Conservation (phyloP, 306 rosid genomes). For the barrel medic (Medicago truncatula) region DNA sequence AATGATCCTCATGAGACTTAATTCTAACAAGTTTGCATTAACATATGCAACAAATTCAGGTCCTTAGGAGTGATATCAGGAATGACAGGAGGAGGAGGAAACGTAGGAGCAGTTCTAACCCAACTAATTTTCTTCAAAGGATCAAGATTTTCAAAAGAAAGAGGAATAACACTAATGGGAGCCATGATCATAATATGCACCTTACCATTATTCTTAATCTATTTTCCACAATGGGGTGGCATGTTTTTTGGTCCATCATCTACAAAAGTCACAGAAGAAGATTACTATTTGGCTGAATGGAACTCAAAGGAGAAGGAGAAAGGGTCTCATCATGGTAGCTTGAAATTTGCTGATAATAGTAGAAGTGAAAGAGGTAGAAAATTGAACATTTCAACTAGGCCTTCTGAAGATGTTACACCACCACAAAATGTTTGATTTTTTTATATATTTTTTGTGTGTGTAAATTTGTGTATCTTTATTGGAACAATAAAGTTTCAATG, state of each 20-base stretch:
- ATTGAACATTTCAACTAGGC: slow-evolving; percentile 45
- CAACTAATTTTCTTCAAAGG: slow-evolving; percentile 87
- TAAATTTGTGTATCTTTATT: slow-evolving; percentile 7
- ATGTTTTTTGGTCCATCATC: slow-evolving; percentile 71
- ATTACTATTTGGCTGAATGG: slow-evolving; percentile 81
- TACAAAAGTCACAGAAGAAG: slow-evolving; percentile 64
- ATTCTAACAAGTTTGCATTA: neutral
- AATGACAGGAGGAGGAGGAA: slow-evolving; percentile 97
- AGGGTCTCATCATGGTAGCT: slow-evolving; percentile 65
- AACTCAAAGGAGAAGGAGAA: slow-evolving; percentile 62
- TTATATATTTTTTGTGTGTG: too few species aligned
- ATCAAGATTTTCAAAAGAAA: slow-evolving; percentile 70
- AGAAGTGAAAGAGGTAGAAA: slow-evolving; percentile 66
- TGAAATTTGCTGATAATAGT: slow-evolving; percentile 83
- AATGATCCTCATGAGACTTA: neutral
- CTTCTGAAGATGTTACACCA: slow-evolving; percentile 48
- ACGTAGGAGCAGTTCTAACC: slow-evolving; percentile 85
- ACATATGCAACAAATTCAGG: slow-evolving; percentile 49
- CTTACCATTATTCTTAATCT: slow-evolving; percentile 60
- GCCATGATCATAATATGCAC: slow-evolving; percentile 75
- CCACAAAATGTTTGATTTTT: slow-evolving; percentile 43
- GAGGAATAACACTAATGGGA: slow-evolving; percentile 89
- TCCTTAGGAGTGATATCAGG: slow-evolving; percentile 83
- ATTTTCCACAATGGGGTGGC: slow-evolving; percentile 95
- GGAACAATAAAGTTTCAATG: neutral